Evolutionary conservation across 73 alveolate genomes (phyloP), one percentile per base, ranked within the genome.

Genomic region (Stentor coeruleus): DNA sequence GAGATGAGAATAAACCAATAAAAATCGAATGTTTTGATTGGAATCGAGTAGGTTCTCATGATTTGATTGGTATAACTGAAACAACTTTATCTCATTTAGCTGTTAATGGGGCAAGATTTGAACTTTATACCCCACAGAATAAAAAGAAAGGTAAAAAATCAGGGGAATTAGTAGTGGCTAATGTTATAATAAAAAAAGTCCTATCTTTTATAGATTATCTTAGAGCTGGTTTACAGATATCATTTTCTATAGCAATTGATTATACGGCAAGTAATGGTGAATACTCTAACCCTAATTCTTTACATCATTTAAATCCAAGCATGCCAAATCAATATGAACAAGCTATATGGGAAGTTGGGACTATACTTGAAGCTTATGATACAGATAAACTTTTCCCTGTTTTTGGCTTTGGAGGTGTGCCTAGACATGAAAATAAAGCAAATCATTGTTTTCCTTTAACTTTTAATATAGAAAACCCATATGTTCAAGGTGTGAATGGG

Each of bases 351-450:
- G 72, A 86, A 37, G 98, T 95, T 3, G 97, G 98, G 11, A 60
- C 74, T 35, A 90, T 96, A 6, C 72, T 94, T 38, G 93, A 90
- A 79, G 86, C 74, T 49, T 96, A 96, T 87, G 99, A 93, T 81
- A 42, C 74, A 66, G 95, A 94, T 82, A 77, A 87, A 88, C 35
- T 39, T 58, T 91, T 94, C 66, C 98, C 99, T 35, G 90, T 93
- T 75, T 96, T 86, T 85, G 99, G 99, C n/a, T 96, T 96, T 87
- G 99, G 99, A 3, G 99, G 99, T 3, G 85, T 88, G 31, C 99
- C 99, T 3, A 74, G 86, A n/a, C 85, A 74, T 33, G 81, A 20
- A 20, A 2, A 2, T 20, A 57, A 57, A 31, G 73, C 72, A 20
- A 87, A 86, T 82, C 98, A 96, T 81, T 96, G 99, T 86, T 96